A percentile compares a stretch with the other conserved stretches of the same genome.
These are phyloP conservation scores for Syncephalastrum monosporum DNA, from an alignment of 371 early-diverging fungal species.

Conservation along the genomic window DNA sequence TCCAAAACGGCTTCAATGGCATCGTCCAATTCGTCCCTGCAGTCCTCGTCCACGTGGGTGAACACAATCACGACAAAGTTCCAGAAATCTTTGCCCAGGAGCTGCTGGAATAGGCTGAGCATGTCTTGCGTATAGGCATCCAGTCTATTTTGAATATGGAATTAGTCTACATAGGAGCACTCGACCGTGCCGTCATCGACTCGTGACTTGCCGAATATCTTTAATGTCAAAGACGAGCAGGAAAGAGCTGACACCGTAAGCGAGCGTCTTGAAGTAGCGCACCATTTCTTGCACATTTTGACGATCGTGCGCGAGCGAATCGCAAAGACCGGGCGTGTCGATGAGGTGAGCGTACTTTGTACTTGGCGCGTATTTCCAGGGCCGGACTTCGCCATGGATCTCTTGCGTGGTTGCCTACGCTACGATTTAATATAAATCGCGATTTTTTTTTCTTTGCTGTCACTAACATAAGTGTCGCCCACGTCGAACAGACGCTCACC, in stretches of 20 bases:
- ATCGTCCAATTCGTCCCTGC: constrained; percentile 54
- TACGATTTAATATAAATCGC: not conserved
- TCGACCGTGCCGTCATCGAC: not conserved
- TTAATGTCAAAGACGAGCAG: constrained; percentile 59
- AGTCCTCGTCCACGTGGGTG: constrained; percentile 62
- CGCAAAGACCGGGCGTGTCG: constrained; percentile 58
- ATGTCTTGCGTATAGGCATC: constrained; percentile 66
- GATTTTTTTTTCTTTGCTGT: not conserved
- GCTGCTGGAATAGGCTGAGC: constrained; percentile 53
- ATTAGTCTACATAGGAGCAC: not conserved
- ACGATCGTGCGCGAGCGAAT: constrained; percentile 50
- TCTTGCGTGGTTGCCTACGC: constrained; percentile 31
- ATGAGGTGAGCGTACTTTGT: constrained; percentile 37
- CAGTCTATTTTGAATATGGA: constrained; percentile 28
- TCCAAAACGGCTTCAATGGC: constrained; percentile 57
- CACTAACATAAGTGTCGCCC: constrained; percentile 35
- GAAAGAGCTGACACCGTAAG: constrained; percentile 61
- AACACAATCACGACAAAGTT: constrained; percentile 62
- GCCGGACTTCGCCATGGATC: constrained; percentile 30
- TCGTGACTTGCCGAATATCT: constrained; percentile 36
- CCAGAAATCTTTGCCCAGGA: constrained; percentile 63
- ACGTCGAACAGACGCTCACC: constrained; percentile 42
- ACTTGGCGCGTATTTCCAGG: constrained; percentile 35
- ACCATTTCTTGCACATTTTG: constrained; percentile 56
- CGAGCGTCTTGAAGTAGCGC: constrained; percentile 54